phyloP scores from a whole-genome alignment of 2,329 filamentous ascomycete species.

The Diaporthe vaccinii region DNA sequence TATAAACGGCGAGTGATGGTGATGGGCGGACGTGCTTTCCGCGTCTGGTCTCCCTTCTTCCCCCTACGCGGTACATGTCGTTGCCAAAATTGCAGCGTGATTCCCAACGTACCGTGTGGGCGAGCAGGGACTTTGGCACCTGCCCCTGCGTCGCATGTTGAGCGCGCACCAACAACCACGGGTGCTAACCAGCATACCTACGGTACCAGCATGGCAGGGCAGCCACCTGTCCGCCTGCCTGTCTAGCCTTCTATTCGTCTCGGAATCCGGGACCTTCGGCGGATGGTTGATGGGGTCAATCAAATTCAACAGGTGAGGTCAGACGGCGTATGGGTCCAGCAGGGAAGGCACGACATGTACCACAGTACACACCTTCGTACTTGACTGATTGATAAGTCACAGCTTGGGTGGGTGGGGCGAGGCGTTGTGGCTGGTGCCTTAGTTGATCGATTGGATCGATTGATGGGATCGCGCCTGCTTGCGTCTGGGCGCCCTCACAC shows the following conservation, averaged over 20 bases:
- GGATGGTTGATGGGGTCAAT: neutral
- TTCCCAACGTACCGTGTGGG: neutral
- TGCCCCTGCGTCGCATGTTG: neutral
- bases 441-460: neutral
- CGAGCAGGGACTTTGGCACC: neutral
- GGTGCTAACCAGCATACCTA: neutral
- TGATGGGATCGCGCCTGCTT: conserved; percentile 2
- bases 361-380: no score
- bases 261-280: neutral
- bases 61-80: neutral
- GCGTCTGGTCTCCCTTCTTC: neutral
- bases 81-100: neutral
- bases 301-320: conserved; percentile 16
- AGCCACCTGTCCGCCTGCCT: neutral
- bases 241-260: neutral
- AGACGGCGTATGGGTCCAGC: conserved; percentile 8
- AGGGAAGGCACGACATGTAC: conserved; percentile 1
- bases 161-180: neutral
- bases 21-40: neutral
- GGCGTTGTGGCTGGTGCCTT: conserved; percentile 24
- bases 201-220: neutral
- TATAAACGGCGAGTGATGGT: neutral
- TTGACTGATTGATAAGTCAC: conserved; percentile 19
- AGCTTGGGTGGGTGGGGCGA: neutral
- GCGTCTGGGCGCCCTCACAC: neutral